Evolutionary conservation across 176 grass and related monocot genomes (phyloP), one percentile per base, ranked within the genome.

Genomic region (Stipa capillata): DNA sequence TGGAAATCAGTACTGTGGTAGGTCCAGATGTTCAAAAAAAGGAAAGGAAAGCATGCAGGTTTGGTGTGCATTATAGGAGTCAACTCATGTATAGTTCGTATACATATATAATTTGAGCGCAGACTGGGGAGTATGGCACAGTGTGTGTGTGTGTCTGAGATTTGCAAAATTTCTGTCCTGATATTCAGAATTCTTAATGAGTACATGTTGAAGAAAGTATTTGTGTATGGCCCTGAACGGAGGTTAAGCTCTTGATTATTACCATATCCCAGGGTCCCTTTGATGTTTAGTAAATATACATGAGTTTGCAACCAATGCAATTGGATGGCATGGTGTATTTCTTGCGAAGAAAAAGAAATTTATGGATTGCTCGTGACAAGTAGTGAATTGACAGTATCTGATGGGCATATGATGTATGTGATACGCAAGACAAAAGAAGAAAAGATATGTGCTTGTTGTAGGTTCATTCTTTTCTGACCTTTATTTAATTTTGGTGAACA

Each of bases 21-120:
- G 77, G 82, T 36, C 82, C 77, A 89, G 54, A 76, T 76, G 52
- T 81, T 47, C 68, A 74, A 67, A 79, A 68, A 54, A 57, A 45
- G 13, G 51, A 34, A 79, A 71, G 32, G 18, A 44, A 14, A 47
- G 43, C 44, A 29, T 51, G 41, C 70, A 2, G 24, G 4, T 79
- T 75, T 60, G 27, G 51, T 69, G 68, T 50, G 60, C 69, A 39
- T 11, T 50, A n/a, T 49, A 31, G 21, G 8, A 50, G 65, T 58
- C 14, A 81, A 72, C 34, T 28, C 49, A 52, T 79, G 47, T 48
- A 16, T 27, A 32, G 42, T 49, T 48, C 4, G 3, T 69, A 21
- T 55, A n/a, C n/a, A n/a, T n/a, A n/a, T n/a, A 29, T 68, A n/a
- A 18, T 66, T 59, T 59, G 27, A 69, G 33, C 72, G 28, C 42